Base-by-base conservation (phyloP, 2,329 filamentous ascomycete genomes). In the Aspergillus fijiensis region DNA sequence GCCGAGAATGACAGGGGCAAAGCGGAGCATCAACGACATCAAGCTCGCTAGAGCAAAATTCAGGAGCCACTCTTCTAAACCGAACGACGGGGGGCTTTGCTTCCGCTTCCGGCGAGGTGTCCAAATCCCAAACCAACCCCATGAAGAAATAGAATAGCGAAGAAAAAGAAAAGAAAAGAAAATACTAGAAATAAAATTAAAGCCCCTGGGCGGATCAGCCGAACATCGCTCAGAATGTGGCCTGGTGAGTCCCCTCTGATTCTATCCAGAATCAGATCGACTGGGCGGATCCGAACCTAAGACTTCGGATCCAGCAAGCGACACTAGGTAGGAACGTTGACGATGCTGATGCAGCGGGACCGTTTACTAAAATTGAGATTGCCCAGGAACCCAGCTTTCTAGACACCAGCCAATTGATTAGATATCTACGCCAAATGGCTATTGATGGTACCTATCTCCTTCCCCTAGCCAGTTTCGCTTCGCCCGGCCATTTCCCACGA, bases 131-230 rank as follows among this genome's bases (percentile, higher is more conserved):
- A 45, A 6, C 16, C 16, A 19, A 19, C 16, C 11, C 33, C 12
- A 12, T 35, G 14, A 16, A 12, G 33, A 16, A 4, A 12, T 35
- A 16, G 14, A 35, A 16, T 5, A 35, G 12, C 14, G 5, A 33
- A 33, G 31, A 2, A 33, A 12, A 45, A 45, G 9, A 55, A 49
- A 60, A 69, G 27, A 9, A 3, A 29, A 9, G 27, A 9, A 29
- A 29, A 9, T 29, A 29, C 9, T 10, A 29, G 27, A 29, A 29
- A 10, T 29, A 3, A 29, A 9, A 10, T 29, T 29, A 29, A 3
- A 29, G 27, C 66, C 70, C 70, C 70, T 74, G 71, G 68, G 68
- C 70, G 65, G 69, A 74, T 74, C 71, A 72, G 60, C 64, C 65
- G 58, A 60, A 58, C 60, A 49, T 57, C 29, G 35, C 39, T 19